A percentile compares a stretch with the other conserved stretches of the same genome.
phyloP scores from a whole-genome alignment of 164 flowering plant genomes.

The Kingdonia uniflora region DNA sequence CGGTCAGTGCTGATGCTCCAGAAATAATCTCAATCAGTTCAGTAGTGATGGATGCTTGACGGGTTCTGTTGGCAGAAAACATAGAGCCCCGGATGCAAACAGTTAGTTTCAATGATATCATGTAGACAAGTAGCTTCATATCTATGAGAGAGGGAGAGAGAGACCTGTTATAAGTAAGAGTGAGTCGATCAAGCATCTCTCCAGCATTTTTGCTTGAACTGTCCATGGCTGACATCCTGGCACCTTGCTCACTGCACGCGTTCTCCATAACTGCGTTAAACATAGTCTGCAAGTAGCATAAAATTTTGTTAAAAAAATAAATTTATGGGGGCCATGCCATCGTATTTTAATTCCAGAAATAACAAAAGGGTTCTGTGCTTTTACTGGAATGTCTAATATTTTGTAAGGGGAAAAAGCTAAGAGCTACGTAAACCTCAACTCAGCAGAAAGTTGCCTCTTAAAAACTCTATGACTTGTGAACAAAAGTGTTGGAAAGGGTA shows the following conservation, averaged over 20 bases:
- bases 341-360: too few species aligned
- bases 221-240: slow-evolving; percentile 99
- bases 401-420: too few species aligned
- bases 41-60: slow-evolving; percentile 95
- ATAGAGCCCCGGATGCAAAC: neutral
- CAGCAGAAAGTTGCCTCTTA: too few species aligned
- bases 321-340: too few species aligned
- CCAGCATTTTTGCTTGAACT: slow-evolving; percentile 99
- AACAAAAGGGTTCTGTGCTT: too few species aligned
- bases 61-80: slow-evolving; percentile 44
- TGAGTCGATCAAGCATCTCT: slow-evolving; percentile 96
- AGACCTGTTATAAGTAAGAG: slow-evolving; percentile 91
- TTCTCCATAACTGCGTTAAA: slow-evolving; percentile 91
- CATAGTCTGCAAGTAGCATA: slow-evolving; percentile 35
- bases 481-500: too few species aligned
- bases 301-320: neutral
- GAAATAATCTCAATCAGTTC: slow-evolving; percentile 91
- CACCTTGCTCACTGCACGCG: slow-evolving; percentile 98
- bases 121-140: neutral
- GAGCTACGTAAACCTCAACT: too few species aligned
- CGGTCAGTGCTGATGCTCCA: slow-evolving; percentile 85
- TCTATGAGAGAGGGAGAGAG: slow-evolving; percentile 16
- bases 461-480: too few species aligned
- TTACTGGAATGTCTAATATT: too few species aligned
- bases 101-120: too few species aligned